Evolutionary conservation across 2,329 filamentous ascomycete genomes (phyloP), one percentile per base, ranked within the genome.

Genomic region (Calonectria hongkongensis): DNA sequence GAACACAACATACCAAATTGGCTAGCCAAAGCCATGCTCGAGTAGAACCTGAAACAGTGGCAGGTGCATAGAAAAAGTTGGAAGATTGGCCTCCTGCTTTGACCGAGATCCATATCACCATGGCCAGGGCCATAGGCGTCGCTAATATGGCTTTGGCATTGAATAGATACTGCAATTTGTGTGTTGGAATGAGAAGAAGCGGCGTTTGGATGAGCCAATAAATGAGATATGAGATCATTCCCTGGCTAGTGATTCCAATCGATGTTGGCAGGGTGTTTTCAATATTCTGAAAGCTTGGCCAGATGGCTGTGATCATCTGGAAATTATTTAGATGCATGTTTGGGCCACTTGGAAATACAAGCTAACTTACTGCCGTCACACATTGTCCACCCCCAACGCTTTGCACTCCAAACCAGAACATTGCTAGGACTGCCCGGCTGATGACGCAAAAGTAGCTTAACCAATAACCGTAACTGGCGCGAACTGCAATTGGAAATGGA

Each of bases 161-260:
- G 74, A 86, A 84, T 47, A 85, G 80, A 12, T 73, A 78, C 27
- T 83, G 80, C 12, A 86, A 78, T 25, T 82, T 81, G 56, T 85
- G 81, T 0, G 84, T 83, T 3, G 80, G 82, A 25, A 86, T 83
- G 69, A 81, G 83, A 63, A 85, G 79, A 8, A 88, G 80, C 1
- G 81, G 80, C 9, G 86, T 85, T 75, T 88, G 87, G 4, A 85
- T 77, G 48, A 87, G 84, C 84, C 86, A 89, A 76, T 87, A 88
- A 16, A 88, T 78, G 66, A 88, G 86, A 72, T 86, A 84, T 45
- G 82, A 87, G 6, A 87, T 78, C 73, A 88, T 77, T 2, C 82
- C 84, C 25, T 84, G 83, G 51, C 84, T 81, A 73, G 76, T 76
- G 68, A 81, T 75, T 13, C 83, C 82, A 10, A 81, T 81, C 25